Evolutionary conservation across 225 moss, liverwort and hornwort genomes (phyloP).

Genomic region (Antitrichia curtipendula): DNA sequence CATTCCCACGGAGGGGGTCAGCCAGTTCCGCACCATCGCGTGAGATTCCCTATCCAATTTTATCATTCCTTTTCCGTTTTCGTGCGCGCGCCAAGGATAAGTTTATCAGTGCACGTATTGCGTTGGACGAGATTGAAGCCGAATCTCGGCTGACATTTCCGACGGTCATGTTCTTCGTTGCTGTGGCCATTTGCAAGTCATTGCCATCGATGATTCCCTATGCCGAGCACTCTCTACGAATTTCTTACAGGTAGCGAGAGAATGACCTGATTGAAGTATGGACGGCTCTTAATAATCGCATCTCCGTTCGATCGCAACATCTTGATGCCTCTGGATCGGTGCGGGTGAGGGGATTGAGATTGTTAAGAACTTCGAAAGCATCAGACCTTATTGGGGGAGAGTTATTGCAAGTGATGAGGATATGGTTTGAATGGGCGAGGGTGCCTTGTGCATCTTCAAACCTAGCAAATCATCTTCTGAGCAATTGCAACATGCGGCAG

Average conservation of each 20-base stretch:
- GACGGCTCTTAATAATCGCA: not conserved
- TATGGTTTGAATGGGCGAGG: constrained; percentile 17
- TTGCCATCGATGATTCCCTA: not conserved
- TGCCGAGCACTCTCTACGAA: not conserved
- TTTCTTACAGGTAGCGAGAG: not conserved
- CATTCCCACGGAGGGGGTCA: constrained; percentile 1
- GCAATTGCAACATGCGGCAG: not conserved
- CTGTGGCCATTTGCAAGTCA: not conserved
- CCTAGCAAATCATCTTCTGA: not conserved
- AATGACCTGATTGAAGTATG: not conserved
- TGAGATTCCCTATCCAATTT: constrained; percentile 6
- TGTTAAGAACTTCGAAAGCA: not conserved
- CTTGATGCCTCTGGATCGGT: not conserved
- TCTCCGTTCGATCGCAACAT: not conserved
- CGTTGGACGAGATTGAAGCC: not conserved
- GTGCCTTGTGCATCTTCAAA: constrained; percentile 8
- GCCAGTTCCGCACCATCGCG: constrained; percentile 3
- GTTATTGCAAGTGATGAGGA: constrained; percentile 11
- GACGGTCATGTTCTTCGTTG: not conserved
- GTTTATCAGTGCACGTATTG: not conserved
- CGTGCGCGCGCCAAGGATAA: not conserved
- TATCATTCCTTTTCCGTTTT: constrained; percentile 7
- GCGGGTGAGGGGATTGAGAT: not conserved
- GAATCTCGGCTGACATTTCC: not conserved
- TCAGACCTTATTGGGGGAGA: not conserved